Base-by-base conservation (phyloP, 192 early-diverging fungal genomes). In the Diversispora epigaea region DNA sequence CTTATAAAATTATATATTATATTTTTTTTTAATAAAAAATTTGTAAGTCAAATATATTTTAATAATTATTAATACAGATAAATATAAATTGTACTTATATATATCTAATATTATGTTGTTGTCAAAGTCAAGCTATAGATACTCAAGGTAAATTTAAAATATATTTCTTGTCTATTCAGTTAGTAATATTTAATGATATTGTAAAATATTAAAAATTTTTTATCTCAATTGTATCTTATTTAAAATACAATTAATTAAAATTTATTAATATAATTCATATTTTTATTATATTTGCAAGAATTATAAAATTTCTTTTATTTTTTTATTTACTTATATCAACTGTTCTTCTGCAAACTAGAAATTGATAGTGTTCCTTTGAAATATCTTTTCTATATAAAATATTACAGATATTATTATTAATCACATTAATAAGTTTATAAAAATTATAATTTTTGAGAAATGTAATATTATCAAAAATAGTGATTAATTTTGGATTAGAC, bases 221-320 rank as follows among this genome's bases (percentile, higher is more conserved):
- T 11, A 22, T 44, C 44, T 44, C 17, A 67, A 19, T 49, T 10
- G 44, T 67, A 19, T 47, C 44, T 67, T 67, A 7, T 22, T n/a
- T n/a, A n/a, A 22, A 46, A 67, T 67, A 67, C 44, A 67, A 67
- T 67, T 21, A 67, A 67, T 67, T 49, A 67, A 44, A 67, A 67
- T 40, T 6, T 67, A 46, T 49, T 22, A 67, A 44, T 67, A n/a
- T n/a, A n/a, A n/a, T n/a, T n/a, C n/a, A n/a, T n/a, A n/a, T n/a
- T n/a, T n/a, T n/a, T n/a, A n/a, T n/a, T n/a, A n/a, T 49, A 44
- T 9, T 67, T 67, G 65, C 46, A 46, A 44, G n/a, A 67, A 43
- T 5, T 44, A 64, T 39, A 64, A 12, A 14, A 64, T 39, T 44
- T 5, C 39, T 39, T 15, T 15, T 10, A 56, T 56, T 15, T 15